These are phyloP conservation scores for Mycena floridula DNA, from an alignment of 768 basidiomycete species.

Conservation along the genomic window DNA sequence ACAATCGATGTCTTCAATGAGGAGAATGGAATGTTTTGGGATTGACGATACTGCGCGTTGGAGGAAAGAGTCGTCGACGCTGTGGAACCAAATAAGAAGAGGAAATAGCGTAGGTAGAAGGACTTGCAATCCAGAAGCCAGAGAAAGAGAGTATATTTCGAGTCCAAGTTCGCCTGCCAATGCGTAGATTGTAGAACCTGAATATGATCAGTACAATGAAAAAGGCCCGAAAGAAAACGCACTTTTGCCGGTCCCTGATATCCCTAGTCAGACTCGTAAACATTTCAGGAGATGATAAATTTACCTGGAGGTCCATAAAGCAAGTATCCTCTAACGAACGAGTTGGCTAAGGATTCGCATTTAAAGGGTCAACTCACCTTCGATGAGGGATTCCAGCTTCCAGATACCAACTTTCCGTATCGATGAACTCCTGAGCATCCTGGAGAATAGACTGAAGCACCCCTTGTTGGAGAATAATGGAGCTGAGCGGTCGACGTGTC, in stretches of 20 bases:
- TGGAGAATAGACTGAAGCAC: constrained; percentile 38
- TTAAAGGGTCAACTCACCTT: too few species aligned
- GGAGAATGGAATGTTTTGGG: constrained; percentile 46
- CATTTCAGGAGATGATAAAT: too few species aligned
- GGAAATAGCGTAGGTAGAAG: not conserved
- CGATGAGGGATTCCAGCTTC: constrained; percentile 53
- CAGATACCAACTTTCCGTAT: constrained; percentile 50
- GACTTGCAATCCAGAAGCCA: constrained; percentile 41
- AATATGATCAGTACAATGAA: constrained; percentile 22
- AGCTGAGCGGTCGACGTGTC: constrained; percentile 41
- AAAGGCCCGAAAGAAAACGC: constrained; percentile 10
- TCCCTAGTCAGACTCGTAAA: too few species aligned
- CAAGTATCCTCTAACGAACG: constrained; percentile 53
- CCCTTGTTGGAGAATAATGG: constrained; percentile 45
- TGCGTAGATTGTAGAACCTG: constrained; percentile 50
- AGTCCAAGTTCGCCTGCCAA: constrained; percentile 65
- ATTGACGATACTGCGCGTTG: constrained; percentile 38
- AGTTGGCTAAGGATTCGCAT: too few species aligned
- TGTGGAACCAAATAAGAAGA: constrained; percentile 9
- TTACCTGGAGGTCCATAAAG: constrained; percentile 58
- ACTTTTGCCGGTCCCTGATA: constrained; percentile 61
- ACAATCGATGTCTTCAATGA: constrained; percentile 59
- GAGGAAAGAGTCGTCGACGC: constrained; percentile 45
- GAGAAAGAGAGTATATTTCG: constrained; percentile 70
- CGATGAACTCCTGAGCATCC: constrained; percentile 48